Conservation (phyloP, 2,329 filamentous ascomycete species). For the Exophiala xenobiotica region DNA sequence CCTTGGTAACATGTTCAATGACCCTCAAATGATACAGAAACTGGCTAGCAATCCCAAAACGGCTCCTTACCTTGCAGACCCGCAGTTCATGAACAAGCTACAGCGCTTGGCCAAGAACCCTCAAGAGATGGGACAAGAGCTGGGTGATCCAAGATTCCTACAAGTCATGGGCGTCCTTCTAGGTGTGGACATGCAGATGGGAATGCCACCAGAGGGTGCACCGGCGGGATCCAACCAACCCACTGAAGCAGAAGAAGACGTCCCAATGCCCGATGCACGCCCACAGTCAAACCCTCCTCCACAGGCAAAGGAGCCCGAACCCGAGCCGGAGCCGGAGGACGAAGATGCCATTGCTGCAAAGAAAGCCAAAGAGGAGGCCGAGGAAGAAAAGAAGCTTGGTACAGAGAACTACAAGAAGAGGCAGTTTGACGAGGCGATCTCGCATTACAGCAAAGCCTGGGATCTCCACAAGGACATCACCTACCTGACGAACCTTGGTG, state of each 20-base stretch:
- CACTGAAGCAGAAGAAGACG: conserved; percentile 65
- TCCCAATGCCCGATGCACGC: conserved; percentile 72
- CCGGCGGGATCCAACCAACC: conserved; percentile 41
- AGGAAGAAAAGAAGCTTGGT: conserved; percentile 90
- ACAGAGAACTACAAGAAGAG: conserved; percentile 98
- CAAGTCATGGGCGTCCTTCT: conserved; percentile 91
- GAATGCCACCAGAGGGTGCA: conserved; percentile 50
- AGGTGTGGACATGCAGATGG: conserved; percentile 86
- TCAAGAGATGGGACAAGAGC: conserved; percentile 69
- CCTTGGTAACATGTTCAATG: conserved; percentile 90
- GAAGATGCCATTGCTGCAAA: conserved; percentile 81
- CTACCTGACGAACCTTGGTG: conserved; percentile 94
- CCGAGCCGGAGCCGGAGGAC: conserved; percentile 68
- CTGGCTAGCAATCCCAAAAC: conserved; percentile 95
- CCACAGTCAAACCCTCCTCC: conserved; percentile 48
- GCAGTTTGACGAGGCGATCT: conserved; percentile 90
- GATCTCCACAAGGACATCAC: conserved; percentile 93
- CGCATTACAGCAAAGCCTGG: conserved; percentile 94
- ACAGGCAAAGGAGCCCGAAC: conserved; percentile 50
- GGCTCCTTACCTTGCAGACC: conserved; percentile 72
- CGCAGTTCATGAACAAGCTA: conserved; percentile 86
- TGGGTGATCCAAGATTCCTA: conserved; percentile 87
- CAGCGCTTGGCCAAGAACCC: conserved; percentile 80
- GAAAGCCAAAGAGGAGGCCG: conserved; percentile 87
- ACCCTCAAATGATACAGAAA: conserved; percentile 86